A percentile compares a stretch with the other conserved stretches of the same genome.
These are phyloP conservation scores for Flueggea neowawraea DNA, from an alignment of 441 rosid genomes.

Conservation along the genomic window DNA sequence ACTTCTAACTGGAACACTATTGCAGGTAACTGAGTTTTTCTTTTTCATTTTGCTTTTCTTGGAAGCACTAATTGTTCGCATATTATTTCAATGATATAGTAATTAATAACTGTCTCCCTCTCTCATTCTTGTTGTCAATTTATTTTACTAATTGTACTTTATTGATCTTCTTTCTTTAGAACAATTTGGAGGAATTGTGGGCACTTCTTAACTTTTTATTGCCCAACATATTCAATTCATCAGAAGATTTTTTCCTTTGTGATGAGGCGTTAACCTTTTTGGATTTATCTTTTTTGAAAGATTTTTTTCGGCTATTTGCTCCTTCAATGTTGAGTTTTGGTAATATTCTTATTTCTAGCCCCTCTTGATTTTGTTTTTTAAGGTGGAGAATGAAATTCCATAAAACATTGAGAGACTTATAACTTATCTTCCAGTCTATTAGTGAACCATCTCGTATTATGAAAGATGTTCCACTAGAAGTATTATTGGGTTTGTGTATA, in stretches of 20 bases:
- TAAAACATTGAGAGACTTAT: constrained; percentile 94
- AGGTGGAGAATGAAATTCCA: constrained; percentile 95
- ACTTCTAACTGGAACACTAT: constrained; percentile 90
- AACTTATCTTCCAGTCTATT: no score
- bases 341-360: background rate
- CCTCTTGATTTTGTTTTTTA: constrained; percentile 19
- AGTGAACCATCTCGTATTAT: no score
- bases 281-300: background rate
- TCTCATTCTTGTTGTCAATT: constrained; percentile 1
- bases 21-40: constrained; percentile 50
- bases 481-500: no score
- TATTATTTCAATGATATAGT: background rate
- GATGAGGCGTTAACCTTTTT: no score
- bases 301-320: background rate
- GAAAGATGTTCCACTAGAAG: no score
- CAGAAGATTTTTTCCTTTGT: constrained; percentile 77
- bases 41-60: constrained; percentile 7
- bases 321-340: background rate
- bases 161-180: constrained; percentile 39
- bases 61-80: background rate
- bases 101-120: background rate
- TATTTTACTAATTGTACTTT: constrained; percentile 16
- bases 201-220: constrained; percentile 93
- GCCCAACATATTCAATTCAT: constrained; percentile 93
- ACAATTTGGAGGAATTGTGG: constrained; percentile 96